Base-by-base conservation (phyloP, 2,329 filamentous ascomycete genomes). In the Grosmannia clavigera region DNA sequence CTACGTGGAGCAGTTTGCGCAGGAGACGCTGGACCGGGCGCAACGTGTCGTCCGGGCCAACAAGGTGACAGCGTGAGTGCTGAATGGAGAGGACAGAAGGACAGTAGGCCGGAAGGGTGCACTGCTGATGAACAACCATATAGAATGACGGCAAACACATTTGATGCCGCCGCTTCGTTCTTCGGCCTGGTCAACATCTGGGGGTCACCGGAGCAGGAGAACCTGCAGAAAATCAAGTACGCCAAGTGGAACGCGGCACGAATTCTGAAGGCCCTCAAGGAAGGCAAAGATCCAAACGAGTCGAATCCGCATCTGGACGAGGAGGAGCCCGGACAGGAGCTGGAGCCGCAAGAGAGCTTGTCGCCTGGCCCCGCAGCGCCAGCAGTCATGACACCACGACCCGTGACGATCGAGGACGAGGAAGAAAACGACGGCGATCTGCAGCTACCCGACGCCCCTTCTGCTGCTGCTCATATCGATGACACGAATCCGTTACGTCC, bases 191-290 rank as follows among this genome's bases (percentile, higher is more conserved):
- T 90, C 60, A 86, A 86, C 64, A 87, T 96, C 67, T 99, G 92
- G 91, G 86, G 84, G 6, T 74, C 82, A 0, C 75, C 86, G 12
- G 89, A 95, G 40, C 74, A 81, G 1, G 91, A 97, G 68, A 83
- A 86, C 25, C 79, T 84, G 48, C 83, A 90, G 59, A 97, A 96
- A 77, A 90, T 92, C 73, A 96, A 95, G 71, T 99, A 90, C 70
- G 91, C 92, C 51, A 99, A 97, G 73, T 99, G 90, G 81, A 95
- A 97, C 71, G 92, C 92, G 2, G 77, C 92, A 43, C 84, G 94
- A 61, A 99, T 99, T 68, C 79, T 88, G 19, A 96, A 90, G 73
- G 94, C 94, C 12, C 81, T 96, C 68, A 94, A 92, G 68, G 88
- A 92, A 50, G 91, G 91, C 59, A 86, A 89, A 65, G 92, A 99